These are phyloP conservation scores for Termitomyces sp. DNA, from an alignment of 768 basidiomycete genomes.

Conservation along the genomic window DNA sequence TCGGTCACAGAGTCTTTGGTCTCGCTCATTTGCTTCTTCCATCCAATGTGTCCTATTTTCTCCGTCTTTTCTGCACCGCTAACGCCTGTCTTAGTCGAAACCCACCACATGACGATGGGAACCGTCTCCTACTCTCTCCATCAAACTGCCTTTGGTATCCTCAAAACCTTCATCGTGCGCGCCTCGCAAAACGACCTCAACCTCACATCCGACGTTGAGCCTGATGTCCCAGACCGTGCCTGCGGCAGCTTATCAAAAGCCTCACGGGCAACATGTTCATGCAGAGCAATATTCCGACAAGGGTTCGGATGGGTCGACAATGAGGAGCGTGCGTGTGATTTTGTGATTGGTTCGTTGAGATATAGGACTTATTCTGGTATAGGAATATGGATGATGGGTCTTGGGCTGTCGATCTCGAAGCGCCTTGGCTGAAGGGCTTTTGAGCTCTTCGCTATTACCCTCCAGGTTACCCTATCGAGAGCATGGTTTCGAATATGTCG, in stretches of 20 bases:
- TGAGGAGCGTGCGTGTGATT: conserved; percentile 47
- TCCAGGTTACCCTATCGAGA: too few species aligned
- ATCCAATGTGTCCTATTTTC: conserved; percentile 92
- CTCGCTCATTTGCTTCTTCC: conserved; percentile 93
- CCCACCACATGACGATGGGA: conserved; percentile 99
- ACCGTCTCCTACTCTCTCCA: conserved; percentile 96
- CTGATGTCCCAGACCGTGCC: conserved; percentile 90
- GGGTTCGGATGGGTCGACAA: conserved; percentile 98
- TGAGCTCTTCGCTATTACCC: too few species aligned
- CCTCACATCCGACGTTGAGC: conserved; percentile 94
- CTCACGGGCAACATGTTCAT: conserved; percentile 96
- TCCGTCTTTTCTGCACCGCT: too few species aligned
- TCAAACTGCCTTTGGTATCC: conserved; percentile 93
- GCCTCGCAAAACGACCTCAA: conserved; percentile 96
- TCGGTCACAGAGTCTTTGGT: conserved; percentile 90
- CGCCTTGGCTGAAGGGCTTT: too few species aligned
- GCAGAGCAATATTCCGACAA: conserved; percentile 79
- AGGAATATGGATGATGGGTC: conserved; percentile 96
- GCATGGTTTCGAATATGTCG: too few species aligned
- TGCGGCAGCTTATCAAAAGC: conserved; percentile 95
- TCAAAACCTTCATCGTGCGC: conserved; percentile 97
- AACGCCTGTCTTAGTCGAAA: too few species aligned
- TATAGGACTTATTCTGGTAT: conserved; percentile 7
- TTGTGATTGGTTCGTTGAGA: conserved; percentile 11
- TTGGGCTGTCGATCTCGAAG: conserved; percentile 96